Conservation (phyloP, 768 basidiomycete genomes). For the Multifurca ochricompacta region DNA sequence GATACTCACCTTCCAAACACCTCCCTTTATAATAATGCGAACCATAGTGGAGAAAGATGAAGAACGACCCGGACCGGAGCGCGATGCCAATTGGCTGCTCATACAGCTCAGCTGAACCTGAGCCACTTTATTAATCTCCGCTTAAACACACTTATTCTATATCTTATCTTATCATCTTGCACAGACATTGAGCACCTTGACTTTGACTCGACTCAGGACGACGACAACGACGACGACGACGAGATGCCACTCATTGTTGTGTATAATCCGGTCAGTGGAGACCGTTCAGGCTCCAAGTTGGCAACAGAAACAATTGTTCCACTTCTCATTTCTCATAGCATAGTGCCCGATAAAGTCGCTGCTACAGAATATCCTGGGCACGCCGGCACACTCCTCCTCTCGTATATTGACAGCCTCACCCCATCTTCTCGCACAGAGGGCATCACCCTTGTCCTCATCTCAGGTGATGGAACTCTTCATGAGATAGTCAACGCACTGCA, state of each 20-base stretch:
- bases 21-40: constrained; percentile 89
- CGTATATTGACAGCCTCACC: constrained; percentile 30
- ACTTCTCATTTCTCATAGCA: constrained; percentile 39
- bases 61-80: neutral
- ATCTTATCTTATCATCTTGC: constrained; percentile 10
- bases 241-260: constrained; percentile 51
- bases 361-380: constrained; percentile 47
- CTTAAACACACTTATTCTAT: neutral
- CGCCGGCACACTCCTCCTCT: constrained; percentile 41
- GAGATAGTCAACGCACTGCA: constrained; percentile 70
- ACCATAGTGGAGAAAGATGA: constrained; percentile 69
- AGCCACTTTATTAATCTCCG: constrained; percentile 2
- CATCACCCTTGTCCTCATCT: constrained; percentile 52
- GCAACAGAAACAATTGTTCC: constrained; percentile 58
- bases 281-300: constrained; percentile 46
- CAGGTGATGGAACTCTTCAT: constrained; percentile 91
- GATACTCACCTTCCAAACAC: constrained; percentile 70
- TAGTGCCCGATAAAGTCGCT: constrained; percentile 34
- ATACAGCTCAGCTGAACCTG: neutral
- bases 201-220: too few relatives aligned
- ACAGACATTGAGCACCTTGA: too few relatives aligned
- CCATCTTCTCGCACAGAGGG: constrained; percentile 21
- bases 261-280: constrained; percentile 73
- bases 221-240: too few relatives aligned
- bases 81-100: neutral